These are phyloP conservation scores for Excoecaria agallocha DNA, from an alignment of 345 rosid genomes.

Conservation along the genomic window DNA sequence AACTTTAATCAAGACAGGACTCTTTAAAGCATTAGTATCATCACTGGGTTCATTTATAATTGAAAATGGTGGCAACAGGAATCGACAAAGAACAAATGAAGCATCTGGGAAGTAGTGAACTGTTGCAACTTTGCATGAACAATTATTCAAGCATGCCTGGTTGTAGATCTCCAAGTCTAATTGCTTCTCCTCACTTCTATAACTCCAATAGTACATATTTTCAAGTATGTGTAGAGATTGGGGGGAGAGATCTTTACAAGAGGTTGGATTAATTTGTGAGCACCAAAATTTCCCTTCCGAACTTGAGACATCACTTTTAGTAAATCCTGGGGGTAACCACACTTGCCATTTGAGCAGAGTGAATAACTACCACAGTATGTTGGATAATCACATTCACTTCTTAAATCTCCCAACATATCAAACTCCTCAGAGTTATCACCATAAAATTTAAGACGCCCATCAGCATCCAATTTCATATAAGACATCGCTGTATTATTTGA, in stretches of 20 bases:
- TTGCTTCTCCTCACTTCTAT: neutral
- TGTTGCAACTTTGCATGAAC: constrained; percentile 5
- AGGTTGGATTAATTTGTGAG: neutral
- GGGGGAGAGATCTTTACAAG: neutral
- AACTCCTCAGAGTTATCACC: neutral
- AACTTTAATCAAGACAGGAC: too few relatives aligned
- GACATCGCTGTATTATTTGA: too few relatives aligned
- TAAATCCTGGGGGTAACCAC: neutral
- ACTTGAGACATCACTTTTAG: neutral
- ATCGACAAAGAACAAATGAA: too few relatives aligned
- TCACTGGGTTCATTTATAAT: too few relatives aligned
- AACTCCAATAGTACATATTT: neutral
- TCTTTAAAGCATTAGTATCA: too few relatives aligned
- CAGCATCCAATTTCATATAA: neutral
- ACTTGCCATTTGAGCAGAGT: neutral
- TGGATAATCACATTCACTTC: constrained; percentile 9
- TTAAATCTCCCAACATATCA: neutral
- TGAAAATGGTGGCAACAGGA: too few relatives aligned
- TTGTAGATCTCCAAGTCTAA: neutral
- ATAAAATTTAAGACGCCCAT: constrained; percentile 13
- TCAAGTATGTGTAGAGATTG: neutral
- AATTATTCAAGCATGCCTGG: neutral
- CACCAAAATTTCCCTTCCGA: neutral
- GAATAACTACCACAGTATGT: constrained; percentile 1
- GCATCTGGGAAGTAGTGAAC: neutral